Evolutionary conservation across 139 green algal species (phyloP).

Genomic region (Haematococcus sp.): DNA sequence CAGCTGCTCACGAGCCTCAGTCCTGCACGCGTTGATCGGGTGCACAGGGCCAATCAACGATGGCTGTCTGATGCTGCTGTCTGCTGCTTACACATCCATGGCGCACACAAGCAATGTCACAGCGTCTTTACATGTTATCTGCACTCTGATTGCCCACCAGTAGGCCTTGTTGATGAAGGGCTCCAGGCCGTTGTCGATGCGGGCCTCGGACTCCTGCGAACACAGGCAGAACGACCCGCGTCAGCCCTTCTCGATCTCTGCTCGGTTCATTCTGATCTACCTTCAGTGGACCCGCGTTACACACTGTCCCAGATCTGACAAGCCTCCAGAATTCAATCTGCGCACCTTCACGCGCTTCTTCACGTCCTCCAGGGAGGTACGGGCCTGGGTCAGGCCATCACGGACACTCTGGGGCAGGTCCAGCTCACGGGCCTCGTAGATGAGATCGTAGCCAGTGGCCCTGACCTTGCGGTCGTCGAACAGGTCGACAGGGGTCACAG

Average conservation of each 20-base stretch:
- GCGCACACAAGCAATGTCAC: not conserved
- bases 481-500: slow-evolving; percentile 68
- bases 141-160: slow-evolving; percentile 59
- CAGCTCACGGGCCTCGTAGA: slow-evolving; percentile 93
- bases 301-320: too few relatives aligned
- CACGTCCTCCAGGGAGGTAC: slow-evolving; percentile 52
- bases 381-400: slow-evolving; percentile 74
- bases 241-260: too few relatives aligned
- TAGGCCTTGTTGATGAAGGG: slow-evolving; percentile 81
- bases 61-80: not conserved
- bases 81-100: too few relatives aligned
- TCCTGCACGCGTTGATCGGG: slow-evolving; percentile 53
- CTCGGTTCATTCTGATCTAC: too few relatives aligned
- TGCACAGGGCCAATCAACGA: not conserved
- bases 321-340: too few relatives aligned
- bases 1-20: slow-evolving; percentile 81
- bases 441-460: slow-evolving; percentile 78
- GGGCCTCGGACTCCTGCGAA: slow-evolving; percentile 60
- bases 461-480: slow-evolving; percentile 72
- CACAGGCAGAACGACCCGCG: too few relatives aligned
- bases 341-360: slow-evolving; percentile 59
- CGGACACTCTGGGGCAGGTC: slow-evolving; percentile 69
- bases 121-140: not conserved
- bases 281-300: too few relatives aligned
- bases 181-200: slow-evolving; percentile 75